Evolutionary conservation across 2,329 filamentous ascomycete species (phyloP), one percentile per base, ranked within the genome.

Genomic region (Microdochium paspali): DNA sequence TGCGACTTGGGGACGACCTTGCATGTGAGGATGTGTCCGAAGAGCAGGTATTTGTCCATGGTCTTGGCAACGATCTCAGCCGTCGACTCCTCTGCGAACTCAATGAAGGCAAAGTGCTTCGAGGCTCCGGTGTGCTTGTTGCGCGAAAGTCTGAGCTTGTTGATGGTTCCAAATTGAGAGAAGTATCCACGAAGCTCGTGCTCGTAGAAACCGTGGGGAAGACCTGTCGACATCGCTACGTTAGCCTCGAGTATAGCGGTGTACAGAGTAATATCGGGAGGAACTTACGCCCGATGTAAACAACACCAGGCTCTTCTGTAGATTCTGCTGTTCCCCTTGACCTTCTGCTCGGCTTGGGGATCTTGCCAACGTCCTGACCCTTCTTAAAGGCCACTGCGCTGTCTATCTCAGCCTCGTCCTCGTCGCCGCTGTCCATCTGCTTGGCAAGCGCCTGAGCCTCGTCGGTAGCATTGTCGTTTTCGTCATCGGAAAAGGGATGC

Each of bases 31-130:
- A 97, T 86, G 64, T 96, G 91, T 5, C 89, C 88, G 65, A 95
- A 97, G 61, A 98, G 77, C 32, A 97, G 80, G 68, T 98, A 98
- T 69, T 90, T 94, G 74, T 96, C 82, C 93, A 98, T 98, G 21
- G 93, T 95, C 70, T 90, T 87, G 45, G 88, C 85, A 25, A 95
- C 91, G 56, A 97, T 90, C 58, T 88, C 85, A 32, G 93, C 91
- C n/a, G 77, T 79, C 54, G 67, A 69, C 44, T 90, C 87, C 49
- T 89, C 84, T 28, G 75, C 71, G 61, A 98, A 98, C 68, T 98
- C 89, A 60, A 98, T 78, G 66, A 96, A 98, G 26, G 89, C 93
- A 61, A 86, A 95, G 73, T 97, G 93, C 73, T 93, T 95, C 64
- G 86, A 90, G 49, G 82, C 81, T 48, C 93, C 93, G 1, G 90